A percentile compares a stretch with the other conserved stretches of the same genome.
Conservation (phyloP, 1,284 basidiomycete species). For the Ustilago tritici region DNA sequence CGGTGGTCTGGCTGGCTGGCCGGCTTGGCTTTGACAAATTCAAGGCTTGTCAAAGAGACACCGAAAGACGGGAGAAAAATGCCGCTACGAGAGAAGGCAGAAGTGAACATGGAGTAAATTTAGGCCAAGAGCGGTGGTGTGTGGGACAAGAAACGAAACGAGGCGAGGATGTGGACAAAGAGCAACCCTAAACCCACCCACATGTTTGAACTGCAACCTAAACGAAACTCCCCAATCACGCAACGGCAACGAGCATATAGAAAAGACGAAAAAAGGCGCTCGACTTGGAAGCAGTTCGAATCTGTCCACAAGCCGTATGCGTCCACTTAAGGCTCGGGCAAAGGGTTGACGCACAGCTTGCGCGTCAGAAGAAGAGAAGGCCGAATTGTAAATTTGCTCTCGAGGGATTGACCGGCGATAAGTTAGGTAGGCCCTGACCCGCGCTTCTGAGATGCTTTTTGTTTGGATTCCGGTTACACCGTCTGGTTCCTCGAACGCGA, state of each 20-base stretch:
- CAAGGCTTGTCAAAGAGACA: neutral
- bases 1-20: neutral
- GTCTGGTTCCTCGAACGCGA: neutral
- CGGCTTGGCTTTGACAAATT: neutral
- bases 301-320: constrained; percentile 1
- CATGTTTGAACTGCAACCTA: constrained; percentile 24
- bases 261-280: neutral
- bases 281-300: neutral
- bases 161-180: neutral
- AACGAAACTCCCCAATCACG: constrained; percentile 20
- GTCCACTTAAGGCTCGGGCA: neutral
- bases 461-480: neutral
- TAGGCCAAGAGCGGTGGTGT: constrained; percentile 5
- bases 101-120: neutral
- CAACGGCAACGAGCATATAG: neutral
- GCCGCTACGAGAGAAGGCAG: neutral
- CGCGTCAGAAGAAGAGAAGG: neutral
- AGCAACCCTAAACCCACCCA: constrained; percentile 34
- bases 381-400: neutral
- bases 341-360: constrained; percentile 4
- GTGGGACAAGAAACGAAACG: neutral
- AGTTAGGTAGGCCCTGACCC: neutral
- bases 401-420: constrained; percentile 22
- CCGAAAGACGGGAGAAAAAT: constrained; percentile 1
- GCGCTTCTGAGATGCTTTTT: neutral